Conservation (phyloP, 306 rosid species). For the Cajanus cajan region DNA sequence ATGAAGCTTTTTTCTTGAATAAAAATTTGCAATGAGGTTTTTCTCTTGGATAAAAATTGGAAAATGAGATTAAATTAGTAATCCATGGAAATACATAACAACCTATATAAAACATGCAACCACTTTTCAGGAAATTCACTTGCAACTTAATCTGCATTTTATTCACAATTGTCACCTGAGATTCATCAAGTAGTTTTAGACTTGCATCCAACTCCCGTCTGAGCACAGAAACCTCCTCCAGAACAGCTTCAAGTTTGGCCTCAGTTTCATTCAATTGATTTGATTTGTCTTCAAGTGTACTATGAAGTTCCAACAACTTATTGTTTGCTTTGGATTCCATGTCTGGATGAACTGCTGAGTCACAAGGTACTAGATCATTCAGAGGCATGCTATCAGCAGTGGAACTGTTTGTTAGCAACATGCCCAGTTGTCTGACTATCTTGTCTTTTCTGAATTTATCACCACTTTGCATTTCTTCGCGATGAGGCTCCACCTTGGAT, state of each 20-base stretch:
- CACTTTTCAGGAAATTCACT: neutral
- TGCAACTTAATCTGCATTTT: neutral
- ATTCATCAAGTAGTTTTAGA: constrained; percentile 85
- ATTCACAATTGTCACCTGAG: constrained; percentile 73
- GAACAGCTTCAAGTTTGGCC: constrained; percentile 56
- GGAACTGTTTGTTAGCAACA: constrained; percentile 88
- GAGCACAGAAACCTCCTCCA: constrained; percentile 71
- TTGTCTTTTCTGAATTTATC: constrained; percentile 67
- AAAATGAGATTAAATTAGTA: constrained; percentile 3
- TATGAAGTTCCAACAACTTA: constrained; percentile 65
- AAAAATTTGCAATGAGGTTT: no score
- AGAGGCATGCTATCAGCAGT: constrained; percentile 91
- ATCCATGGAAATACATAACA: neutral
- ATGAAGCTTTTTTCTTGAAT: no score
- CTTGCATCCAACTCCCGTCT: constrained; percentile 74
- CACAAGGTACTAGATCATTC: constrained; percentile 57
- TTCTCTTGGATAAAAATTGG: no score
- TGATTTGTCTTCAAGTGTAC: constrained; percentile 63
- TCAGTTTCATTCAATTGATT: constrained; percentile 66
- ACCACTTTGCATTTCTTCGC: constrained; percentile 56
- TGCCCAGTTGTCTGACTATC: constrained; percentile 60
- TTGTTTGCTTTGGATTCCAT: constrained; percentile 52
- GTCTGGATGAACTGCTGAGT: constrained; percentile 44
- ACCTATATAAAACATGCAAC: neutral
- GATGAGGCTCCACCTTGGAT: constrained; percentile 79